A percentile compares a stretch with the other conserved stretches of the same genome.
These are phyloP conservation scores for Colletotrichum cereale DNA, from an alignment of 2,329 filamentous ascomycete species.

Conservation along the genomic window DNA sequence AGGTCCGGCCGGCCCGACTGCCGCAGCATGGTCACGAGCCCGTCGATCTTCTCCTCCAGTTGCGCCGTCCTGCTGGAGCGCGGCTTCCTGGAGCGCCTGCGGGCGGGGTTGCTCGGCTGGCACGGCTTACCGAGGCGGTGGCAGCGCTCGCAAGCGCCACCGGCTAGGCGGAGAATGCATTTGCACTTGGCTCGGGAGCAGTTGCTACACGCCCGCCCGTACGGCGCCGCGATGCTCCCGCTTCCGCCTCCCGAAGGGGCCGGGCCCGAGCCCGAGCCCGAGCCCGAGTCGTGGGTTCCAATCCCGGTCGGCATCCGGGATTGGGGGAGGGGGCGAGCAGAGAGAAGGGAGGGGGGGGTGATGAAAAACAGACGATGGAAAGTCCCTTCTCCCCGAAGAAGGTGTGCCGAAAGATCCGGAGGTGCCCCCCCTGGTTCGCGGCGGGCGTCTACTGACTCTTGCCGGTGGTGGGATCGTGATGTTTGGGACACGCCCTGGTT, in stretches of 20 bases:
- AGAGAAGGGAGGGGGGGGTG: neutral
- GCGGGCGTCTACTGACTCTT: constrained; percentile 5
- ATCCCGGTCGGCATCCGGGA: constrained; percentile 34
- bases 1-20: constrained; percentile 29
- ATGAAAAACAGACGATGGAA: too few relatives aligned
- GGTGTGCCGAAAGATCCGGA: constrained; percentile 14
- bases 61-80: constrained; percentile 41
- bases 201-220: constrained; percentile 56
- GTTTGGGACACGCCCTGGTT: constrained; percentile 5
- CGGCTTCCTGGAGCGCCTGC: constrained; percentile 44
- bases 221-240: constrained; percentile 48
- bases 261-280: constrained; percentile 20
- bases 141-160: constrained; percentile 54
- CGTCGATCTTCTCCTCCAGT: constrained; percentile 48
- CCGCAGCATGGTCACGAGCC: constrained; percentile 46
- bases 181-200: constrained; percentile 60
- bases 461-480: neutral
- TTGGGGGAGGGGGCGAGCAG: neutral
- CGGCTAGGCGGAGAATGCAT: constrained; percentile 52
- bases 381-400: neutral
- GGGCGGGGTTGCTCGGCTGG: constrained; percentile 51
- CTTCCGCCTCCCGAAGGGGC: constrained; percentile 17
- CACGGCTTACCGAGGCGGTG: constrained; percentile 56
- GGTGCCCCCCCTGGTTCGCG: neutral
- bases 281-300: constrained; percentile 24